Evolutionary conservation across 2,329 filamentous ascomycete species (phyloP).

Genomic region (Sporothrix humicola): DNA sequence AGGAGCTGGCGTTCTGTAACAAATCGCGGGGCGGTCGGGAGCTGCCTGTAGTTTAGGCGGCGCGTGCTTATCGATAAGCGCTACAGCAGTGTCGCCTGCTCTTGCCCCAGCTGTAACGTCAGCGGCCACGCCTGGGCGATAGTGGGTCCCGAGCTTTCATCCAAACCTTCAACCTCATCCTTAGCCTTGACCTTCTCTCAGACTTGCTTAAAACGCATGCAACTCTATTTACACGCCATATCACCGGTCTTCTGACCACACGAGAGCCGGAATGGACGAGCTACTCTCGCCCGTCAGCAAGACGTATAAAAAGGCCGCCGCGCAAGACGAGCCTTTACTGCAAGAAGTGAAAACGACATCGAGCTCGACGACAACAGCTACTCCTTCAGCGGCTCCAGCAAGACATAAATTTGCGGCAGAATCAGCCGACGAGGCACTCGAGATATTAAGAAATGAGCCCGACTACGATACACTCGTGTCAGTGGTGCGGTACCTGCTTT

Average conservation of each 20-base stretch:
- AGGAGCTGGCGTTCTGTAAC: background rate
- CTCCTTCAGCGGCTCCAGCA: background rate
- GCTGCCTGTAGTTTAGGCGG: conserved; percentile 20
- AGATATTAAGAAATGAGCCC: conserved; percentile 66
- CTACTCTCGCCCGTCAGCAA: conserved; percentile 61
- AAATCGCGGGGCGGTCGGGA: conserved; percentile 3
- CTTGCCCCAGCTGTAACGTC: conserved; percentile 27
- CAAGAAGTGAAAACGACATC: conserved; percentile 44
- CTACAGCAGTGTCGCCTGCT: conserved; percentile 2
- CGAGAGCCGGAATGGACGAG: conserved; percentile 56
- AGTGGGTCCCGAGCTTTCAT: background rate
- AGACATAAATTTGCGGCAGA: conserved; percentile 31
- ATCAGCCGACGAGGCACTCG: conserved; percentile 60
- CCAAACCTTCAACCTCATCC: background rate
- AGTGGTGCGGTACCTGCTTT: conserved; percentile 58
- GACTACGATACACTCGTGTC: conserved; percentile 61
- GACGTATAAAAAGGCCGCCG: conserved; percentile 52
- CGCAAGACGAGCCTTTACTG: conserved; percentile 48
- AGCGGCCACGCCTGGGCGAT: conserved; percentile 3
- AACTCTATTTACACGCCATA: background rate
- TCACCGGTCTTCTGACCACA: background rate
- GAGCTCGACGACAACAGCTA: background rate
- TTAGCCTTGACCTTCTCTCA: background rate
- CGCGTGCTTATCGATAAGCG: conserved; percentile 33
- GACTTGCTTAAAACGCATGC: background rate